Evolutionary conservation across 2,329 filamentous ascomycete genomes (phyloP).

Genomic region (Cordyceps javanica): DNA sequence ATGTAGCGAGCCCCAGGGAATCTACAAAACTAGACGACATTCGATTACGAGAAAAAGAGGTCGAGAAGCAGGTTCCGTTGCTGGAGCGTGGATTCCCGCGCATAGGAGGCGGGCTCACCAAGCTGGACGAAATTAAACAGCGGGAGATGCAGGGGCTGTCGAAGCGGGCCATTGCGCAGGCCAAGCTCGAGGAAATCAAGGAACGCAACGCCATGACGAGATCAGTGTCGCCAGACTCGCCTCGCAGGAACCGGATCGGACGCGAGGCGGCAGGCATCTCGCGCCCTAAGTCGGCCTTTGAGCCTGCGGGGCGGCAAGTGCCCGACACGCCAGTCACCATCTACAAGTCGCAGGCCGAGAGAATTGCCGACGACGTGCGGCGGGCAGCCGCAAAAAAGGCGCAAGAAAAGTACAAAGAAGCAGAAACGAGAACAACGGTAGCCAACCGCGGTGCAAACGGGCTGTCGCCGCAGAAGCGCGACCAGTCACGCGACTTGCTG

Average conservation of each 20-base stretch:
- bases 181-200: conserved; percentile 46
- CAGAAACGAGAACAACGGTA: neutral
- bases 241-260: neutral
- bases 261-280: conserved; percentile 11
- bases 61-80: conserved; percentile 26
- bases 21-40: conserved; percentile 31
- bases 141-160: conserved; percentile 39
- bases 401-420: conserved; percentile 6
- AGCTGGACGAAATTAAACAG: conserved; percentile 42
- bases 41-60: conserved; percentile 26
- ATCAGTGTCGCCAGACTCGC: conserved; percentile 37
- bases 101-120: conserved; percentile 31
- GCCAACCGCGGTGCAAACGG: conserved; percentile 16
- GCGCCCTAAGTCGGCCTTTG: conserved; percentile 22
- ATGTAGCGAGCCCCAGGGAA: neutral
- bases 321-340: conserved; percentile 36
- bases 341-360: conserved; percentile 22
- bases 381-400: neutral
- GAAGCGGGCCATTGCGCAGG: conserved; percentile 40
- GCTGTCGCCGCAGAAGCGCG: conserved; percentile 19
- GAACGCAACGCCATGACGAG: conserved; percentile 41
- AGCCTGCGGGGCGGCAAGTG: conserved; percentile 26
- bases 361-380: conserved; percentile 2
- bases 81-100: conserved; percentile 24
- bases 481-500: conserved; percentile 43